Percentiles rank a stretch among this genome's conserved stretches.
Conservation (phyloP, 1,284 basidiomycete genomes). For the Cystobasidiaceae sp. region DNA sequence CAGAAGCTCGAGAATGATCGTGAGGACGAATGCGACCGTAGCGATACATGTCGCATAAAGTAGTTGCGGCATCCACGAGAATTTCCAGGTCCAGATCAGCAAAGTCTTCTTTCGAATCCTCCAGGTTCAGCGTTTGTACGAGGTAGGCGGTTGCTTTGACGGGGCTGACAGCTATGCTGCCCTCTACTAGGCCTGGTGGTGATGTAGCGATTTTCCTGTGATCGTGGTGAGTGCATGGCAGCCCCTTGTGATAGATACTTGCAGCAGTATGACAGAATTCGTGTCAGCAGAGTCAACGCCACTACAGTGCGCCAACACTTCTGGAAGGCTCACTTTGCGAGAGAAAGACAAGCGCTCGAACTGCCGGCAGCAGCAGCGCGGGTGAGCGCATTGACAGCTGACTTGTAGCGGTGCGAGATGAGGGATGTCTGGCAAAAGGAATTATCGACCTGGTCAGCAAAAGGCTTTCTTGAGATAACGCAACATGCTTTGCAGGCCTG, state of each 20-base stretch:
- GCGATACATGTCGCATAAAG: conserved; percentile 1
- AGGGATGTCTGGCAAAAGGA: conserved; percentile 37
- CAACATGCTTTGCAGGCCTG: too few species aligned
- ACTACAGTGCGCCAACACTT: neutral
- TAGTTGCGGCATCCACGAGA: conserved; percentile 33
- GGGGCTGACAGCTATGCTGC: neutral
- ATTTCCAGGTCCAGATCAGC: conserved; percentile 31
- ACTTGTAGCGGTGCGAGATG: conserved; percentile 32
- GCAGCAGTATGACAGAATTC: neutral
- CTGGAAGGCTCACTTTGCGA: conserved; percentile 34
- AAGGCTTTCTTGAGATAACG: too few species aligned
- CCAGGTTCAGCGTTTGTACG: neutral
- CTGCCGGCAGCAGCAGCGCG: conserved; percentile 30
- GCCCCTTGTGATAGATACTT: conserved; percentile 20
- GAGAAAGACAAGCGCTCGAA: conserved; percentile 35
- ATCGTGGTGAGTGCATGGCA: conserved; percentile 8
- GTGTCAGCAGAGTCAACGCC: neutral
- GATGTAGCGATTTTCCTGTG: neutral
- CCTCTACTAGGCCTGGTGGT: conserved; percentile 6
- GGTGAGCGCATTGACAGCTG: conserved; percentile 30
- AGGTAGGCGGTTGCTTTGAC: conserved; percentile 13
- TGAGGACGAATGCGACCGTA: neutral
- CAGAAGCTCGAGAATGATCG: neutral
- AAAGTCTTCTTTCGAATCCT: conserved; percentile 24
- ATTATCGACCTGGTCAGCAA: too few species aligned